Percentiles rank a stretch among this genome's conserved stretches.
phyloP scores from a whole-genome alignment of 306 rosid genomes.

The Fragaria ananassa region DNA sequence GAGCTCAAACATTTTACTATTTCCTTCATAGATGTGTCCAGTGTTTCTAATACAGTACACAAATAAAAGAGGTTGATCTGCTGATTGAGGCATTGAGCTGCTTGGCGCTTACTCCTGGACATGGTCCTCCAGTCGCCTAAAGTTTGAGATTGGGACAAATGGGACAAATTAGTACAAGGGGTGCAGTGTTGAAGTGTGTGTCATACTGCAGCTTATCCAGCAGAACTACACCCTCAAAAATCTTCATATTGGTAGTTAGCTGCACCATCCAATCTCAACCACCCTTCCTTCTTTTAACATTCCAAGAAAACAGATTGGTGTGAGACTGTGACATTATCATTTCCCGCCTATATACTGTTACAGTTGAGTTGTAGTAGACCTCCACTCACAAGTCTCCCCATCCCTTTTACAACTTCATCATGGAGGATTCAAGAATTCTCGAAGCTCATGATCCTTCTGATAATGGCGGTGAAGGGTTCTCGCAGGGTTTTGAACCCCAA shows the following conservation, averaged over 20 bases:
- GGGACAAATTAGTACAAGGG: not conserved
- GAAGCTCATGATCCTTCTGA: not conserved
- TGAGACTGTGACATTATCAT: not conserved
- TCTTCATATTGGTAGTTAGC: not conserved
- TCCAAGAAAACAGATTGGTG: not conserved
- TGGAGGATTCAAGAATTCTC: slow-evolving; percentile 11
- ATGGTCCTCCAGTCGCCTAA: too few relatives aligned
- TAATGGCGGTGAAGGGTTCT: not conserved
- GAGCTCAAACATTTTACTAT: too few relatives aligned
- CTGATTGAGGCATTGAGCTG: too few relatives aligned
- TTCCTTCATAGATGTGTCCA: too few relatives aligned
- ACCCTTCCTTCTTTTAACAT: slow-evolving; percentile 8
- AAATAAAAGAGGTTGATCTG: too few relatives aligned
- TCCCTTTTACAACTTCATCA: not conserved
- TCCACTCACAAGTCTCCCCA: not conserved
- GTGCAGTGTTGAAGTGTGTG: slow-evolving; percentile 17
- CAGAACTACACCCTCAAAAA: not conserved
- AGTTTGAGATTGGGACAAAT: not conserved
- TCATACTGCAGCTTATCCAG: slow-evolving; percentile 26
- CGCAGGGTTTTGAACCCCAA: slow-evolving; percentile 12
- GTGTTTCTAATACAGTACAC: too few relatives aligned
- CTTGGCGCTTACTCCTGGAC: too few relatives aligned
- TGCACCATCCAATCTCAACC: slow-evolving; percentile 5
- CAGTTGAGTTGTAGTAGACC: not conserved
- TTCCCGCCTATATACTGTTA: slow-evolving; percentile 1